These are phyloP conservation scores for Diaporthe humulicola DNA, from an alignment of 2,329 filamentous ascomycete species.

Conservation along the genomic window DNA sequence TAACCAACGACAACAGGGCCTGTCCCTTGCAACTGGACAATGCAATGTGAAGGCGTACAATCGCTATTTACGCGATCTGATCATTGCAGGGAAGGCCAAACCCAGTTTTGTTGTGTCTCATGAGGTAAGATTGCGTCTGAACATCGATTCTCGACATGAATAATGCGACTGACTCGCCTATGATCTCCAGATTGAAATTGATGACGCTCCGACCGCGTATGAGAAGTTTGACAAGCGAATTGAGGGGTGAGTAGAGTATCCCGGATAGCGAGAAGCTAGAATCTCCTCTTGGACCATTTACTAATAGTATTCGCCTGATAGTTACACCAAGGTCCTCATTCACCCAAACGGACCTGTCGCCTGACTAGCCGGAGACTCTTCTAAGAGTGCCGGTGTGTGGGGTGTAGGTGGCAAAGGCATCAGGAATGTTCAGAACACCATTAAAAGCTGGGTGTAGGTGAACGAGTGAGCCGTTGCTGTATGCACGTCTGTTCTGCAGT, in stretches of 20 bases:
- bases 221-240: constrained; percentile 76
- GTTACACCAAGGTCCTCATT: constrained; percentile 74
- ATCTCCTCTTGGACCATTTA: neutral
- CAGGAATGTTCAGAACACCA: constrained; percentile 4
- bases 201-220: constrained; percentile 72
- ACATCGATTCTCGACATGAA: too few species aligned
- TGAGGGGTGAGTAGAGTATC: constrained; percentile 61
- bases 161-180: neutral
- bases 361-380: neutral
- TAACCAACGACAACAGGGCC: constrained; percentile 55
- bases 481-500: neutral
- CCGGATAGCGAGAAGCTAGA: neutral
- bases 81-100: constrained; percentile 73
- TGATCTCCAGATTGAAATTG: constrained; percentile 61
- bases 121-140: constrained; percentile 50
- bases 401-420: constrained; percentile 9
- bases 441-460: constrained; percentile 15
- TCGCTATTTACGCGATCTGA: constrained; percentile 74
- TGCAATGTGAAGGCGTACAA: constrained; percentile 80
- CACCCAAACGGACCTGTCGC: constrained; percentile 68
- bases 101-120: constrained; percentile 77
- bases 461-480: neutral
- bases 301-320: neutral
- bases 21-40: constrained; percentile 72
- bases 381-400: neutral